Conservation (phyloP, 169 alveolate genomes). For the Eimeria falciformis region DNA sequence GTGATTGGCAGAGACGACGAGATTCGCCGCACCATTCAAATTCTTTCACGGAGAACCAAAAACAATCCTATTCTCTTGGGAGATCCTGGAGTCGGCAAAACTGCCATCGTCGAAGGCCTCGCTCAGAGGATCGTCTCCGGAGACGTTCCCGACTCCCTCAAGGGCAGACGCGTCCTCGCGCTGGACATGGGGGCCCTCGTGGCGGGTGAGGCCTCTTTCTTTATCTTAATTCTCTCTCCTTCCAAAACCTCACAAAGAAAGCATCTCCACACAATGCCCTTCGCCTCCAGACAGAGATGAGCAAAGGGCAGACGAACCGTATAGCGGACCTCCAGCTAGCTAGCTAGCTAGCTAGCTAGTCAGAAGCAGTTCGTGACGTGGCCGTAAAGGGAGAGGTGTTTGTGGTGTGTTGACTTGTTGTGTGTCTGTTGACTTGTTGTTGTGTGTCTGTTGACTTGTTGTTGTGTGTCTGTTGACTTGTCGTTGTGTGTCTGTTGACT, state of each 20-base stretch:
- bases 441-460: neutral
- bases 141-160: constrained; percentile 92
- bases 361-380: neutral
- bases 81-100: constrained; percentile 94
- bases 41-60: constrained; percentile 90
- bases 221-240: too few relatives aligned
- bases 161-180: constrained; percentile 87
- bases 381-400: too few relatives aligned
- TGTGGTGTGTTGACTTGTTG: too few relatives aligned
- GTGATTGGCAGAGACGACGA: constrained; percentile 93
- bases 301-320: too few relatives aligned
- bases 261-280: too few relatives aligned
- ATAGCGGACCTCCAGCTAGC: too few relatives aligned
- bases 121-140: constrained; percentile 92
- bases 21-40: constrained; percentile 90
- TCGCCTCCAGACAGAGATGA: too few relatives aligned
- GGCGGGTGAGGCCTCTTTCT: constrained; percentile 80
- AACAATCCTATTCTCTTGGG: constrained; percentile 92
- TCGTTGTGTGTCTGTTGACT: too few relatives aligned
- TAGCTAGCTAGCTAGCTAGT: neutral
- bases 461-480: constrained; percentile 2
- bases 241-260: too few relatives aligned
- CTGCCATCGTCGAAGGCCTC: constrained; percentile 92
- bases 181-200: constrained; percentile 88
- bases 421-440: too few relatives aligned